A percentile compares a stretch with the other conserved stretches of the same genome.
Conservation (phyloP, 129 eudicot species). For the Erigeron canadensis region DNA sequence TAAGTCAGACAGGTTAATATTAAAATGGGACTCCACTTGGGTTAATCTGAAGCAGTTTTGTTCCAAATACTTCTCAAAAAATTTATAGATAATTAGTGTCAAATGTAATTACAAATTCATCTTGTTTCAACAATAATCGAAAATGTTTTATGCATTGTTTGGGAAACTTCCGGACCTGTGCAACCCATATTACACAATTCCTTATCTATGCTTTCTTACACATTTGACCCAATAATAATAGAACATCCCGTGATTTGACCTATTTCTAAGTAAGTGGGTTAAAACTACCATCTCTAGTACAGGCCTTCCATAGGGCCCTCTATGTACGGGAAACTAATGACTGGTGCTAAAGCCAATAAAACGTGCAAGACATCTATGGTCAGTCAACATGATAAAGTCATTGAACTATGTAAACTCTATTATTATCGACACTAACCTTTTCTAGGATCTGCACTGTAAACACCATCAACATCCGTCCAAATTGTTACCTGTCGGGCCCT, state of each 20-base stretch:
- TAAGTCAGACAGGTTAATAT: neutral
- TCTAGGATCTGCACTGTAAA: constrained; percentile 98
- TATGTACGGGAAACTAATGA: neutral
- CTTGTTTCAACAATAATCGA: neutral
- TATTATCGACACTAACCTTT: constrained; percentile 59
- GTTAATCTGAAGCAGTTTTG: neutral
- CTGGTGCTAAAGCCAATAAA: neutral
- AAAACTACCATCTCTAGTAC: neutral
- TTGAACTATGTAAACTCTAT: neutral
- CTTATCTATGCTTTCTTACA: neutral
- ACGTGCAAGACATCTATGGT: neutral
- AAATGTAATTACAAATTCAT: neutral
- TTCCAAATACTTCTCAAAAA: neutral
- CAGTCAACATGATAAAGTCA: neutral
- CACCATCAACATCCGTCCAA: constrained; percentile 99
- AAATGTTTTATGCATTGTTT: constrained; percentile 3
- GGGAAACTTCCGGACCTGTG: neutral
- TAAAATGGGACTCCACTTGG: neutral
- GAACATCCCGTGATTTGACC: neutral
- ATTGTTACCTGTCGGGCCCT: constrained; percentile 92
- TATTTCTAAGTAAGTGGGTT: neutral
- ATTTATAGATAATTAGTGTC: neutral
- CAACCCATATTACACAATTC: neutral
- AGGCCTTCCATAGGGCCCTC: neutral
- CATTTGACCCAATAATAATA: neutral